Evolutionary conservation across 202 grass and related monocot genomes (phyloP).

Genomic region (Brachypodium distachyon): DNA sequence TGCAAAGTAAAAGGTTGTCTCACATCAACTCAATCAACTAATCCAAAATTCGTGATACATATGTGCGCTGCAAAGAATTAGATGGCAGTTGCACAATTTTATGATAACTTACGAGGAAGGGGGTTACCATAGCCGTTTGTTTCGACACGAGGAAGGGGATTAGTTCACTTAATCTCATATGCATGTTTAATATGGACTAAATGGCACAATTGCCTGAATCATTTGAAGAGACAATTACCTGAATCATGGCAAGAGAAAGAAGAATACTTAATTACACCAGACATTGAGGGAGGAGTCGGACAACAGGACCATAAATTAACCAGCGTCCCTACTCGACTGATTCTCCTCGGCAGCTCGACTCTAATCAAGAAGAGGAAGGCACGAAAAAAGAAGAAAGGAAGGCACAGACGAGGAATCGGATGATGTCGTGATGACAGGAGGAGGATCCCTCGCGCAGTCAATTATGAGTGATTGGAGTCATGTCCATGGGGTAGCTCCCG

Average conservation of each 20-base stretch:
- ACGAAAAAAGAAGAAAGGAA: too few relatives aligned
- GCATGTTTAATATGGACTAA: conserved; percentile 1
- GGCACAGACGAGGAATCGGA: not conserved
- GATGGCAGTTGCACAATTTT: too few relatives aligned
- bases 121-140: too few relatives aligned
- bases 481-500: conserved; percentile 97
- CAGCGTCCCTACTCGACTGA: conserved; percentile 10
- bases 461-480: conserved; percentile 81
- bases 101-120: too few relatives aligned
- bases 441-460: conserved; percentile 33
- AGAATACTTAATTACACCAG: not conserved
- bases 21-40: too few relatives aligned
- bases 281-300: conserved; percentile 14
- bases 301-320: conserved; percentile 12
- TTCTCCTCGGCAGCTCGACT: not conserved
- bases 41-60: too few relatives aligned
- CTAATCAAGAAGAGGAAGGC: not conserved
- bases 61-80: too few relatives aligned
- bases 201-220: not conserved
- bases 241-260: not conserved
- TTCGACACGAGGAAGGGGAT: too few relatives aligned
- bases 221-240: not conserved
- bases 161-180: too few relatives aligned
- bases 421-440: conserved; percentile 7
- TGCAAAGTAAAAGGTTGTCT: too few relatives aligned